These are phyloP conservation scores for Hygrocybe punicea DNA, from an alignment of 768 basidiomycete genomes.

Conservation along the genomic window DNA sequence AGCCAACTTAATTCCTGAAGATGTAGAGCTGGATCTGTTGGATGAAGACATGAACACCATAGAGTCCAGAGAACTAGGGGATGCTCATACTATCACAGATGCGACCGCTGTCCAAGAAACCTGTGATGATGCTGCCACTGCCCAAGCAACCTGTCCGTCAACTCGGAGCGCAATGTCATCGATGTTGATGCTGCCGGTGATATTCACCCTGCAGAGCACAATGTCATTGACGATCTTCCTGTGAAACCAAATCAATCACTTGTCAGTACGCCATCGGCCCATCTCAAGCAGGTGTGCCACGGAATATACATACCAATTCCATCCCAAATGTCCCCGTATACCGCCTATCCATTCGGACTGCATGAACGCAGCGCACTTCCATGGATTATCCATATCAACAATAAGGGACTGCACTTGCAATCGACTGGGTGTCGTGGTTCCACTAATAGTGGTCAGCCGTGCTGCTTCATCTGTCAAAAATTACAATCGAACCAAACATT, in stretches of 20 bases:
- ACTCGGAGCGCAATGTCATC: neutral
- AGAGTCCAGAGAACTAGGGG: neutral
- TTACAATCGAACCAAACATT: constrained; percentile 4
- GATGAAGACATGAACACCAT: neutral
- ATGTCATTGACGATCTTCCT: neutral
- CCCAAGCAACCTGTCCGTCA: neutral
- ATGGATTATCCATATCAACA: too few relatives aligned
- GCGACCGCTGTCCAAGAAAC: neutral
- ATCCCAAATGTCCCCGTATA: neutral
- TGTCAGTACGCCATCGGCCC: neutral
- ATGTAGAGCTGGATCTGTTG: neutral
- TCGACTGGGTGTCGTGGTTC: neutral
- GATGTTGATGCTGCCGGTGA: too few relatives aligned
- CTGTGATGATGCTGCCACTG: neutral
- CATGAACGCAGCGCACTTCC: too few relatives aligned
- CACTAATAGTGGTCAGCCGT: neutral
- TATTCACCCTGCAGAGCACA: neutral
- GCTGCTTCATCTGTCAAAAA: neutral
- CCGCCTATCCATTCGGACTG: constrained; percentile 20
- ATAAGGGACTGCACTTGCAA: neutral
- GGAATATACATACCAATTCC: neutral
- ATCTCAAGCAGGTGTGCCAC: neutral
- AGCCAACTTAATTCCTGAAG: neutral
- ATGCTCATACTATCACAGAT: neutral
- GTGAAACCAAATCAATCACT: neutral